Percentiles rank a stretch among this genome's conserved stretches.
Evolutionary conservation across 2,329 filamentous ascomycete genomes (phyloP).

Genomic region (Aspergillus spinulosporus): DNA sequence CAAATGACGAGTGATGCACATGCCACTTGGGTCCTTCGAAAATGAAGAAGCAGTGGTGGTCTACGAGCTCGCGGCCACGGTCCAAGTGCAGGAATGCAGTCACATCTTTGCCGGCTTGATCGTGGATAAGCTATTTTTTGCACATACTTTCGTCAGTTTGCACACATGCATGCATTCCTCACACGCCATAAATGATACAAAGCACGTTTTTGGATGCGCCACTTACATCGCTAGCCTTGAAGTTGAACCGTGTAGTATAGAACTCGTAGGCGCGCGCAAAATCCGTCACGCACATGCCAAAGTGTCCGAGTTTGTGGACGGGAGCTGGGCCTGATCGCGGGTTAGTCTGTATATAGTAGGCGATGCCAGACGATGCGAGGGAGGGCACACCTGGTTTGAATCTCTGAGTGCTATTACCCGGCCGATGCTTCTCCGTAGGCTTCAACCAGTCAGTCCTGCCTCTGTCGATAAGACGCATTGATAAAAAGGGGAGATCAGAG

Average conservation of each 20-base stretch:
- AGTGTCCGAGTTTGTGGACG: constrained; percentile 30
- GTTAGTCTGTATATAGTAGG: constrained; percentile 2
- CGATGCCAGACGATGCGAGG: too few relatives aligned
- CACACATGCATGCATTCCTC: too few relatives aligned
- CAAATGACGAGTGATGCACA: constrained; percentile 54
- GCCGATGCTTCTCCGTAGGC: neutral
- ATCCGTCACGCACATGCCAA: constrained; percentile 28
- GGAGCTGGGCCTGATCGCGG: constrained; percentile 30
- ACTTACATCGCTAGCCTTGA: constrained; percentile 33
- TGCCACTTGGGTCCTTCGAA: constrained; percentile 35
- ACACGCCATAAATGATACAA: too few relatives aligned
- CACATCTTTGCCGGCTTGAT: constrained; percentile 29
- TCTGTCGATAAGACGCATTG: too few relatives aligned
- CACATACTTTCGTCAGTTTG: neutral
- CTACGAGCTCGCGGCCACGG: constrained; percentile 47
- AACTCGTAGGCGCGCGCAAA: constrained; percentile 30
- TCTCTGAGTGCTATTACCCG: constrained; percentile 11
- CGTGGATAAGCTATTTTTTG: neutral
- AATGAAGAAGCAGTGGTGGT: constrained; percentile 58
- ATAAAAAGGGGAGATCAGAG: constrained; percentile 5
- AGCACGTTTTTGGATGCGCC: constrained; percentile 13
- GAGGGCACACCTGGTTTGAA: constrained; percentile 25
- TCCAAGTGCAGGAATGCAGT: constrained; percentile 55
- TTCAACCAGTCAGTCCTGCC: too few relatives aligned
- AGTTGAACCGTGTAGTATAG: constrained; percentile 34